Conservation (phyloP, 805 yeast species). For the Sugiyamaella americana region DNA sequence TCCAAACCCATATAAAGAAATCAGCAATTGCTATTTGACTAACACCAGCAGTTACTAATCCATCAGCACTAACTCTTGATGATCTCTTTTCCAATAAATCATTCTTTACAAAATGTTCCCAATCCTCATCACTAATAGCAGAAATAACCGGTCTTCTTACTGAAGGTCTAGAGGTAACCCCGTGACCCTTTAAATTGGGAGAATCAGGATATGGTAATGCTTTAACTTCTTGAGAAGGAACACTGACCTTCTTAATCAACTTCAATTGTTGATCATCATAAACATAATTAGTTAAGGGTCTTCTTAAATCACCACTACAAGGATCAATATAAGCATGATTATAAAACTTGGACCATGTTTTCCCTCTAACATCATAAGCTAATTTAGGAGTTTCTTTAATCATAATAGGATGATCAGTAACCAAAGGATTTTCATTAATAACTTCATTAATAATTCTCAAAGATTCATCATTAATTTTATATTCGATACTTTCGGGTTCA, state of each 20-base stretch:
- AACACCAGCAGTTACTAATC: slow-evolving; percentile 39
- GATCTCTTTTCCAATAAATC: slow-evolving; percentile 7
- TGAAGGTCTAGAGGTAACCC: not conserved
- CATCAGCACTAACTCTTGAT: slow-evolving; percentile 14
- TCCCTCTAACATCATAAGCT: slow-evolving; percentile 22
- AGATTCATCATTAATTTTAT: slow-evolving; percentile 67
- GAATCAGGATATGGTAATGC: slow-evolving; percentile 33
- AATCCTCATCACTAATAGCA: slow-evolving; percentile 8
- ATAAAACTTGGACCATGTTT: slow-evolving; percentile 27
- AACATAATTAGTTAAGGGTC: slow-evolving; percentile 28
- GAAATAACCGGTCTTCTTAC: slow-evolving; percentile 1
- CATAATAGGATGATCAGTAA: slow-evolving; percentile 20
- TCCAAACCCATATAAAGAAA: slow-evolving; percentile 89
- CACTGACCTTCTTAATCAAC: slow-evolving; percentile 27
- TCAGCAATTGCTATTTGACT: slow-evolving; percentile 71
- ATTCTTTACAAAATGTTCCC: slow-evolving; percentile 13
- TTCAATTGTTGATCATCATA: slow-evolving; percentile 21
- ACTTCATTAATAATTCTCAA: slow-evolving; percentile 45
- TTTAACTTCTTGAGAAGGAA: slow-evolving; percentile 22
- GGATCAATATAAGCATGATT: slow-evolving; percentile 27
- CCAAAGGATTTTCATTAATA: slow-evolving; percentile 26
- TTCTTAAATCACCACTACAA: slow-evolving; percentile 25
- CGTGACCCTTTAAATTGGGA: slow-evolving; percentile 9
- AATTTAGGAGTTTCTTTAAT: slow-evolving; percentile 21
- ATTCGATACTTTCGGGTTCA: slow-evolving; percentile 45